Evolutionary conservation across 176 grass and related monocot species (phyloP), one percentile per base, ranked within the genome.

Genomic region (Bothriochloa decipiens): DNA sequence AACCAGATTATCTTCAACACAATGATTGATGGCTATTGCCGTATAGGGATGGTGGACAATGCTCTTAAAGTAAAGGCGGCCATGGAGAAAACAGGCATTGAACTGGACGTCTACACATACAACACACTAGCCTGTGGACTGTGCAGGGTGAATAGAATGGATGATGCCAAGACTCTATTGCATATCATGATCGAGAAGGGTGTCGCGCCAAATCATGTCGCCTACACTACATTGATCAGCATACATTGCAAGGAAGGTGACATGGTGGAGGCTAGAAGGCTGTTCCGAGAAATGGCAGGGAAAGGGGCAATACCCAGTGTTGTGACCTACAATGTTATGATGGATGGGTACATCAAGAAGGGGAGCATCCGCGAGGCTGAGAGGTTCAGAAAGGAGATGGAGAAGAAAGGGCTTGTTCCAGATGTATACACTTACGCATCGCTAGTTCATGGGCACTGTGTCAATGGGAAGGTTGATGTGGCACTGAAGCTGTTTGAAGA

Each of bases 1-100:
- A 98, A 94, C 87, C 91, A 95, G 63, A 81, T 98, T 23, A 74
- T 95, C 81, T 86, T 94, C 67, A 98, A 98, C 65, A 92, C 83
- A 15, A 82, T 98, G 91, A 87, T 98, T 15, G 74, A 94, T 57
- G 96, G 96, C 11, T 98, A 98, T 39, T 89, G 89, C 63, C 87
- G 64, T 72, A 67, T 68, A 64, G 84, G 81, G 55, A 85, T 92
- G 89, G 40, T 92, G 60, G 96, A 90, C 68, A 89, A 75, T 77
- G 91, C 96, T 35, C 86, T 94, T 53, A 73, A 81, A 36, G 64
- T 95, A 70, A 93, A 91, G 81, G 75, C 18, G 12, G 36, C 88
- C 82, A 94, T 96, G 96, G 93, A 93, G 87, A 95, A 80, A 78
- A 87, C 70, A 13, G 93, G 88, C 29, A 81, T 94, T 2, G 22